Percentiles rank a stretch among this genome's conserved stretches.
Conservation (phyloP, 768 basidiomycete genomes). For the Aureoboletus auriporus region DNA sequence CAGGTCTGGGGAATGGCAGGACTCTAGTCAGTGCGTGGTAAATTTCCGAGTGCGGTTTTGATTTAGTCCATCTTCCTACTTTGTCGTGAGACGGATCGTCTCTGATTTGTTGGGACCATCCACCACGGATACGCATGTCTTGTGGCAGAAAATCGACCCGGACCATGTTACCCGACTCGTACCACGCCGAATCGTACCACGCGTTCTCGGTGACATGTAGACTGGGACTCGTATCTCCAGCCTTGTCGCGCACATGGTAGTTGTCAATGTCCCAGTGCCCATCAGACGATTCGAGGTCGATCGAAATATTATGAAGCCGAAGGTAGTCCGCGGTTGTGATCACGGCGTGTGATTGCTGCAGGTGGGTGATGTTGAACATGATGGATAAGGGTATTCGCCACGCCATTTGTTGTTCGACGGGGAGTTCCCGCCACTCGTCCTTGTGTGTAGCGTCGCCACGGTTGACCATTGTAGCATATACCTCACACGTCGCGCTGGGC, state of each 20-base stretch:
- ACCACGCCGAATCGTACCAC: slow-evolving; percentile 37
- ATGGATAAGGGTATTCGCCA: slow-evolving; percentile 32
- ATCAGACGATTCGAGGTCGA: slow-evolving; percentile 30
- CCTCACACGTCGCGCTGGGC: slow-evolving; percentile 34
- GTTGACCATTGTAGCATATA: slow-evolving; percentile 43
- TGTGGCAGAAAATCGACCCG: slow-evolving; percentile 36
- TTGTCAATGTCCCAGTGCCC: slow-evolving; percentile 36
- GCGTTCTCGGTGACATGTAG: slow-evolving; percentile 34
- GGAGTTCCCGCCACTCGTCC: slow-evolving; percentile 39
- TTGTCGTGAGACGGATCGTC: slow-evolving; percentile 10
- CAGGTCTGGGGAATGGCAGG: slow-evolving; percentile 1
- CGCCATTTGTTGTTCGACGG: slow-evolving; percentile 34
- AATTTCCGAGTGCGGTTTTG: slow-evolving; percentile 11
- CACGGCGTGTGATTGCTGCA: slow-evolving; percentile 34
- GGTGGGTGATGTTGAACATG: slow-evolving; percentile 43
- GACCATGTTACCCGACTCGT: slow-evolving; percentile 31
- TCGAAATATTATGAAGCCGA: slow-evolving; percentile 35
- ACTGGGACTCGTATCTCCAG: slow-evolving; percentile 16
- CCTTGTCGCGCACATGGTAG: slow-evolving; percentile 29
- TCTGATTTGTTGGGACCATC: slow-evolving; percentile 18
- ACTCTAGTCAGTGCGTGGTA: slow-evolving; percentile 15
- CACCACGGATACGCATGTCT: slow-evolving; percentile 30
- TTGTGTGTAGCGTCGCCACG: slow-evolving; percentile 37
- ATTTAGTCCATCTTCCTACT: slow-evolving; percentile 20
- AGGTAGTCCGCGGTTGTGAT: slow-evolving; percentile 41